Evolutionary conservation across 257 asterid genomes (phyloP).

Genomic region (Prunella vulgaris): DNA sequence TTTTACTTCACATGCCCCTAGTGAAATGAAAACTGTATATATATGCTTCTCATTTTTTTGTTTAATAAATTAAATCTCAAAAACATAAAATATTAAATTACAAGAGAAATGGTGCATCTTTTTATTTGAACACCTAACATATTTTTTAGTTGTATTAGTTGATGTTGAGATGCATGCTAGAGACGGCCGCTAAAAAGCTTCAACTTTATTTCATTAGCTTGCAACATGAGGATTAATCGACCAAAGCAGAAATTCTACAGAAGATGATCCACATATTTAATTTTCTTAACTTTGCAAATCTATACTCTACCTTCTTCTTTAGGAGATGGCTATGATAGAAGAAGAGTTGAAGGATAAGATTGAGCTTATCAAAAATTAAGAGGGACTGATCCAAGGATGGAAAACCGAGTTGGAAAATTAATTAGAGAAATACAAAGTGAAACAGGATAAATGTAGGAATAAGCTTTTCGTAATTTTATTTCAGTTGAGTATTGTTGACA

Average conservation of each 20-base stretch:
- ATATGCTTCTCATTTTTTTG: neutral
- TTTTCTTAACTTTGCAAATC: neutral
- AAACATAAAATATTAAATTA: neutral
- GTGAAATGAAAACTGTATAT: neutral
- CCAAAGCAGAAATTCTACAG: slow-evolving; percentile 57
- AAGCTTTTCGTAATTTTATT: neutral
- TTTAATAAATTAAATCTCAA: neutral
- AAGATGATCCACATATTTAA: slow-evolving; percentile 39
- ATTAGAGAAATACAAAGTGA: slow-evolving; percentile 76
- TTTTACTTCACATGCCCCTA: neutral
- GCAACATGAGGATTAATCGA: slow-evolving; percentile 83
- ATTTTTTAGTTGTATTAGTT: slow-evolving; percentile 39
- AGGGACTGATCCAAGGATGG: slow-evolving; percentile 67
- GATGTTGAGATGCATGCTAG: slow-evolving; percentile 97
- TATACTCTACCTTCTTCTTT: slow-evolving; percentile 11
- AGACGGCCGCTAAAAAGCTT: slow-evolving; percentile 90
- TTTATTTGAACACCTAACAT: neutral
- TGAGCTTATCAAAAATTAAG: slow-evolving; percentile 59
- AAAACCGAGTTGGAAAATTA: slow-evolving; percentile 64
- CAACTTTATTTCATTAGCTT: slow-evolving; percentile 79
- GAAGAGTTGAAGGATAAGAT: slow-evolving; percentile 66
- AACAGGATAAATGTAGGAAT: neutral
- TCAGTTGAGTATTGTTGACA: neutral
- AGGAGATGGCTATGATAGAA: slow-evolving; percentile 87
- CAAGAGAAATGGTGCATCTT: neutral